A percentile compares a stretch with the other conserved stretches of the same genome.
phyloP scores from a whole-genome alignment of 148 eudicot species.

The Persicaria maculosa region DNA sequence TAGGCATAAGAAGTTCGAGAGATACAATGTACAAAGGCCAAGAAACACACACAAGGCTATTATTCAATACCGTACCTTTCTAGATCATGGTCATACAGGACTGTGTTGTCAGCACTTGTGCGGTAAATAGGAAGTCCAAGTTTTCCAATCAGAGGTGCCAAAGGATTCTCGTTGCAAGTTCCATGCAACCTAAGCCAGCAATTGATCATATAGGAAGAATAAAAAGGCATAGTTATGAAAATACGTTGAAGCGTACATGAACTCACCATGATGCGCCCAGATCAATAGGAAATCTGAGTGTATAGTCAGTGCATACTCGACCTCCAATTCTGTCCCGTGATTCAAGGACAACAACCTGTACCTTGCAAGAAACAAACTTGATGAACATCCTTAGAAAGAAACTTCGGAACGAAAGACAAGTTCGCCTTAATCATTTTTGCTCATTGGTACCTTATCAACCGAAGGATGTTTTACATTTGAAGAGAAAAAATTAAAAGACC shows the following conservation, averaged over 20 bases:
- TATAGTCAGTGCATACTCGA: slow-evolving; percentile 85
- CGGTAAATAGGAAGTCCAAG: slow-evolving; percentile 95
- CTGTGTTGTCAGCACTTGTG: slow-evolving; percentile 94
- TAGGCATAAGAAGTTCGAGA: neutral
- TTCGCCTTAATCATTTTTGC: no score
- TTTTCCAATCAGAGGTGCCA: slow-evolving; percentile 91
- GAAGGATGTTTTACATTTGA: no score
- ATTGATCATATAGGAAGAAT: neutral
- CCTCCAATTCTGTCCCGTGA: slow-evolving; percentile 97
- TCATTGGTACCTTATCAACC: no score
- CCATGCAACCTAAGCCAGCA: slow-evolving; percentile 84
- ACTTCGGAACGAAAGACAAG: no score
- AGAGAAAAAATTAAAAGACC: no score
- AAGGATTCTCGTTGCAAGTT: slow-evolving; percentile 88
- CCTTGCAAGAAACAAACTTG: slow-evolving; percentile 6
- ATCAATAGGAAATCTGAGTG: slow-evolving; percentile 95
- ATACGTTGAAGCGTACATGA: neutral
- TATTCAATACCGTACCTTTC: slow-evolving; percentile 49
- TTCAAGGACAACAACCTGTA: slow-evolving; percentile 75
- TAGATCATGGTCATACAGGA: slow-evolving; percentile 93
- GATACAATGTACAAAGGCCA: neutral
- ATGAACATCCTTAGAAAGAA: neutral
- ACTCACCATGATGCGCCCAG: slow-evolving; percentile 96
- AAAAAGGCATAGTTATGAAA: neutral
- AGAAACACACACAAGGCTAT: no score